Evolutionary conservation across 257 asterid species (phyloP).

Genomic region (Anisodus tanguticus): DNA sequence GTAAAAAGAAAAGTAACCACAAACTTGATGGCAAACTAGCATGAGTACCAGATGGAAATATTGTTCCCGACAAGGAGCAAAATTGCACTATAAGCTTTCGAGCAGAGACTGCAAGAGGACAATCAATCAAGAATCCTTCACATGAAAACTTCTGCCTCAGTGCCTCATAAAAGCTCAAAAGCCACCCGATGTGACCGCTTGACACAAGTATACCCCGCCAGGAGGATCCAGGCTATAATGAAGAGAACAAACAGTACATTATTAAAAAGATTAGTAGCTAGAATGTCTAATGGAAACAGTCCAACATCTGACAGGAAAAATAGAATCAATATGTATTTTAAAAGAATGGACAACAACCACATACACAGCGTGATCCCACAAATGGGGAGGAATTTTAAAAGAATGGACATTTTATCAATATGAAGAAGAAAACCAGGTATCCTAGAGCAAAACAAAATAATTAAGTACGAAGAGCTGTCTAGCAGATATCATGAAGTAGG

Average conservation of each 20-base stretch:
- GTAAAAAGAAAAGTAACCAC: constrained; percentile 23
- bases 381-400: not conserved
- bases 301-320: not conserved
- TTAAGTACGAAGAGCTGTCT: not conserved
- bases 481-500: not conserved
- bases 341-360: not conserved
- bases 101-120: constrained; percentile 93
- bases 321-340: not conserved
- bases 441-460: constrained; percentile 15
- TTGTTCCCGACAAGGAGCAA: constrained; percentile 75
- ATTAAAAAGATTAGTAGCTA: constrained; percentile 28
- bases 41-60: constrained; percentile 78
- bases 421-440: constrained; percentile 4
- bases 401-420: not conserved
- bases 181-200: constrained; percentile 92
- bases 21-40: constrained; percentile 18
- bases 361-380: too few species aligned
- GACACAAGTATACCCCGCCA: constrained; percentile 87
- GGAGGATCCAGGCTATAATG: constrained; percentile 77
- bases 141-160: constrained; percentile 79
- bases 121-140: constrained; percentile 88
- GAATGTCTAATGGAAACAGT: constrained; percentile 22
- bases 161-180: constrained; percentile 74
- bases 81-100: constrained; percentile 85
- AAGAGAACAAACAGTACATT: constrained; percentile 19